Evolutionary conservation across 768 basidiomycete genomes (phyloP), one percentile per base, ranked within the genome.

Genomic region (Collybia sordida): DNA sequence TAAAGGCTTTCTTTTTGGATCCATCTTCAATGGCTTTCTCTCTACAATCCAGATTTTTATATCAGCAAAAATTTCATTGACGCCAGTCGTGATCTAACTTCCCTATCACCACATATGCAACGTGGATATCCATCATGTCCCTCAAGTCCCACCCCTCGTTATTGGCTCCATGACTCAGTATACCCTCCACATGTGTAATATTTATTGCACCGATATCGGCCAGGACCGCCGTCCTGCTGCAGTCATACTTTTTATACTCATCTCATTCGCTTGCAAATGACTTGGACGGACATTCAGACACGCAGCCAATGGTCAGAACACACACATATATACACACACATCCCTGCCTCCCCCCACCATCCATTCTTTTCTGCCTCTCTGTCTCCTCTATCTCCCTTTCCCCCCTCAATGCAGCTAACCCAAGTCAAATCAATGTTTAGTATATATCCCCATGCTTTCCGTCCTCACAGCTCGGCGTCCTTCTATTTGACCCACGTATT

Each of bases 251-350:
- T 50, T 54, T 54, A 49, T 55, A 50, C 53, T 55, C 59, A 56
- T 58, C 45, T 53, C 62, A 47, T 53, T 62, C 51, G 50, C 60
- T 52, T 57, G 59, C 53, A 56, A 54, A 60, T 59, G 62, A 58
- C 57, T 61, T 62, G 63, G 64, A 65, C 64, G 64, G 64, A 67
- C 64, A 63, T 65, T 59, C 56, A 52, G 53, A 60, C 53, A 65
- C 64, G 58, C 60, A 59, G 49, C 53, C 55, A 56, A 27, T 51
- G 43, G 41, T 50, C 55, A 55, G 40, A 55, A 52, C 49, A 42
- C 46, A 52, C 42, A 56, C 44, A 45, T 36, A 56, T 19, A 56
- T 19, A 59, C 47, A 44, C 54, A 59, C n/a, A 50, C 47, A 47
- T 54, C 54, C 40, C 54, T 51, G 34, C 35, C 31, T 37, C 45